Conservation (phyloP, 306 rosid species). For the Vachellia pachyceras region DNA sequence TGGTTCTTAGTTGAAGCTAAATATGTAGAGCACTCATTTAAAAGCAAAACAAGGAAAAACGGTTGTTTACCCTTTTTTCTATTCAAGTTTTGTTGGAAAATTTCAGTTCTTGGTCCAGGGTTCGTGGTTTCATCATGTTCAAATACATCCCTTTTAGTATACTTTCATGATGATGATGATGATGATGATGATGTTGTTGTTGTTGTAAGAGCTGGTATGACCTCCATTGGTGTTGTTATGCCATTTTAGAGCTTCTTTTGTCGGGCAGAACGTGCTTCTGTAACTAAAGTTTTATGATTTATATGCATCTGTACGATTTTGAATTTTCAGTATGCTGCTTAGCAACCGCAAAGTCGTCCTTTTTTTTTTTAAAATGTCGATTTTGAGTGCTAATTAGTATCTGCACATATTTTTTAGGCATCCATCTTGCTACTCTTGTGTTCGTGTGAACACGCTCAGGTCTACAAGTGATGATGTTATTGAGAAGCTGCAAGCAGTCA, state of each 20-base stretch:
- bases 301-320: background rate
- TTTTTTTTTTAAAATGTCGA: background rate
- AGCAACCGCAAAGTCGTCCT: background rate
- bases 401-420: constrained; percentile 44
- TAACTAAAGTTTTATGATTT: background rate
- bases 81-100: background rate
- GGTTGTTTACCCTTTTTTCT: background rate
- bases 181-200: no score
- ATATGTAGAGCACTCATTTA: background rate
- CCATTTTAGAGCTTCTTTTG: background rate
- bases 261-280: background rate
- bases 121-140: background rate
- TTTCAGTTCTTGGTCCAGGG: background rate
- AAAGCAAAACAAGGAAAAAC: background rate
- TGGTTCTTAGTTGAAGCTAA: background rate
- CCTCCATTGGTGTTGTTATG: background rate
- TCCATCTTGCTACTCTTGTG: constrained; percentile 90
- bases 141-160: background rate
- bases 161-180: constrained; percentile 10
- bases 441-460: constrained; percentile 78
- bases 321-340: constrained; percentile 1
- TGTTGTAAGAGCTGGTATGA: background rate
- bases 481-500: constrained; percentile 53
- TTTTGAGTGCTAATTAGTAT: background rate
- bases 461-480: constrained; percentile 63